Evolutionary conservation across 179 eudicot genomes (phyloP), one percentile per base, ranked within the genome.

Genomic region (Carnegiea gigantea): DNA sequence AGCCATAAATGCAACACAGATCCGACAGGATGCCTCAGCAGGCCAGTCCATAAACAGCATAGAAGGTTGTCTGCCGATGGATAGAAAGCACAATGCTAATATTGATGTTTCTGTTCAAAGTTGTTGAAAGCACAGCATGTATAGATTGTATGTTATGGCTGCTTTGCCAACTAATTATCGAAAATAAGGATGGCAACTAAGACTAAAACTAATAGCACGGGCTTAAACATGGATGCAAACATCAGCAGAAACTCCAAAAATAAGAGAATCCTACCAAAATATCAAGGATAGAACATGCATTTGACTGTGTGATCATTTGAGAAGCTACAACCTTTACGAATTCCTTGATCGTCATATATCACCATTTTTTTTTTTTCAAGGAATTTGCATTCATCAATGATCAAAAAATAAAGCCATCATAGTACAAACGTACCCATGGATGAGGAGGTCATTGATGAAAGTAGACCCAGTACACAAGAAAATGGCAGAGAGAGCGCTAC

Each of bases 391-490:
- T 7, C n/a, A 11, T 65, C 38, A 40, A 65, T 65, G 6, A 65
- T 24, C 30, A 23, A 62, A 6, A 57, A 57, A 20, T 57, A 57
- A 57, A 57, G 20, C n/a, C 62, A 57, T 20, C 62, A 57, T 18
- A 17, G n/a, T 23, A 67, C 24, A 74, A 76, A 54, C 88, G 81
- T 84, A 93, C 97, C 97, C 95, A 93, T 90, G 65, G 92, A 90
- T 44, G 97, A 90, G 65, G 97, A 90, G 82, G 92, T 91, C 89
- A 93, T 88, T 49, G 97, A 87, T 75, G 97, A 92, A 80, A 93
- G 88, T 77, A 93, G 86, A 49, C 97, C 95, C 78, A 93, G 83
- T 77, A 90, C 87, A 83, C 93, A 92, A 73, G 97, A 87, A 82
- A 92, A 92, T 68, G 95, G 94, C 75, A 92, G 85, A 72, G 95